These are phyloP conservation scores for Halophytophthora batemanensis DNA, from an alignment of 352 stramenopile species.

Conservation along the genomic window DNA sequence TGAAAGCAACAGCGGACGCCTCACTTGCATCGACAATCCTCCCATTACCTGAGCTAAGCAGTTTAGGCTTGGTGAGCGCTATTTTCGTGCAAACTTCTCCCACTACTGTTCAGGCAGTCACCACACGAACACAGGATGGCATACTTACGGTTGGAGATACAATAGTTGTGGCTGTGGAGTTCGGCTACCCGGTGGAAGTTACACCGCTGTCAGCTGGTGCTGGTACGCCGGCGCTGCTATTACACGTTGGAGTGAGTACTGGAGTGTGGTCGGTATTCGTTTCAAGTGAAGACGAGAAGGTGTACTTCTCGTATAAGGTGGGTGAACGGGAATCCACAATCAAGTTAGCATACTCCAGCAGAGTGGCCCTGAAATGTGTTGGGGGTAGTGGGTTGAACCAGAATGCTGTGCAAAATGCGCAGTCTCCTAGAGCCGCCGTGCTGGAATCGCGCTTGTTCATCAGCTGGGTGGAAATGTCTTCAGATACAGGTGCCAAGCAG, in stretches of 20 bases:
- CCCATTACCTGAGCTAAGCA: conserved; percentile 16
- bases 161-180: conserved; percentile 34
- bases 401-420: conserved; percentile 28
- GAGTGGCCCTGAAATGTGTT: conserved; percentile 40
- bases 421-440: conserved; percentile 15
- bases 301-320: conserved; percentile 61
- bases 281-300: conserved; percentile 28
- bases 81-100: conserved; percentile 39
- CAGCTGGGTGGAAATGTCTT: conserved; percentile 46
- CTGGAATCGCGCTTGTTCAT: conserved; percentile 34
- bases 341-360: conserved; percentile 37
- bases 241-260: conserved; percentile 36
- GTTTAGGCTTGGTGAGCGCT: conserved; percentile 10
- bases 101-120: conserved; percentile 34
- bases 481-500: conserved; percentile 19
- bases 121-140: conserved; percentile 33
- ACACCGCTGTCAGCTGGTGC: background rate
- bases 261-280: conserved; percentile 24
- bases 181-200: conserved; percentile 39
- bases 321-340: conserved; percentile 33
- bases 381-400: conserved; percentile 47
- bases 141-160: conserved; percentile 54
- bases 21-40: conserved; percentile 40
- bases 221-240: conserved; percentile 35
- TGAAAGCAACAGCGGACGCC: conserved; percentile 18